Base-by-base conservation (phyloP, 1,284 basidiomycete genomes). In the Schizopora paradoxa region DNA sequence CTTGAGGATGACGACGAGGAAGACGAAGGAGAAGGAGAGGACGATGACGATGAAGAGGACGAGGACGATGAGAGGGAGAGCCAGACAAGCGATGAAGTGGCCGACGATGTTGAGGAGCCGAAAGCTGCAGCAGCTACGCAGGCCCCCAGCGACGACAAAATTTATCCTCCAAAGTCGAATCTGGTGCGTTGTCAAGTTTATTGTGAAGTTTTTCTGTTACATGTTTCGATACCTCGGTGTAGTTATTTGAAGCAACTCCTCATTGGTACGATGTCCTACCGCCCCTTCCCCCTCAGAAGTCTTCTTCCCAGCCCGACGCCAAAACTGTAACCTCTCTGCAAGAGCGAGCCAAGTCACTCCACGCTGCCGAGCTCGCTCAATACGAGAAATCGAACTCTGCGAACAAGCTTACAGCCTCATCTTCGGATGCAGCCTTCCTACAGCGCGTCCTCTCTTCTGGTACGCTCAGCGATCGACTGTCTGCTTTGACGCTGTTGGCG, bases 391-490 rank as follows among this genome's bases (percentile, higher is more conserved):
- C 68, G 7, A 60, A 67, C 1, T 56, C 60, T 13, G 58, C 66
- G 13, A 66, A 69, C 16, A 63, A 67, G 2, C 54, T 59, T 40
- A 67, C 67, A 14, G 61, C 64, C 6, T 61, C 63, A 10, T 67
- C 69, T 14, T 59, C 80, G 0, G 92, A 96, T 61, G 74, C 77
- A 6, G 73, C 72, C 4, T 97, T 97, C 67, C 73, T 96, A 43
- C 74, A 82, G 41, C 87, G 88, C 54, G 86, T 97, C 43, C 79
- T 95, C 18, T 73, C 81, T 23, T 82, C 82, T 38, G 94, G 93
- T 54, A 99, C 96, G 1, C 79, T 97, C 16, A 91, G 91, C 19
- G 96, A 99, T 64, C 77, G 91, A 51, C 82, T 99, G 1, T 92
- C 91, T 48, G 96, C 96, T 0, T 72, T 99, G 42, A 92, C 93